Percentiles rank a stretch among this genome's conserved stretches.
Evolutionary conservation across 208 protist genomes (phyloP).

Genomic region (Wallacemonas sp.): DNA sequence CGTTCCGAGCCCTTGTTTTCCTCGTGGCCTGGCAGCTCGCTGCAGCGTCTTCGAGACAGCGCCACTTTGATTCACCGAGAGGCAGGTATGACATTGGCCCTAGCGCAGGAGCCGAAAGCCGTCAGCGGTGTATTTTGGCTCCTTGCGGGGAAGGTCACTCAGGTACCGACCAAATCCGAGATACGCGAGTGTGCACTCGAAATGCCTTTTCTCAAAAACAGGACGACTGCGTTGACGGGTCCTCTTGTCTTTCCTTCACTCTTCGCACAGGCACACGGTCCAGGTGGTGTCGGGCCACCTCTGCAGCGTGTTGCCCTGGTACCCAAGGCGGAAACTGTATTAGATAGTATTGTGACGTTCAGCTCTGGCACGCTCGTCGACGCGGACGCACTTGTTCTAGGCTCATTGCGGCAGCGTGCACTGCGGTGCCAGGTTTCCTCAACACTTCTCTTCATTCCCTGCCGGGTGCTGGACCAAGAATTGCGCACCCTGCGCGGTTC

Average conservation of each 20-base stretch:
- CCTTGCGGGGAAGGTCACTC: slow-evolving; percentile 49
- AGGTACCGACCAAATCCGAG: slow-evolving; percentile 62
- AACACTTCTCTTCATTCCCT: slow-evolving; percentile 45
- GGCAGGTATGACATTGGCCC: slow-evolving; percentile 39
- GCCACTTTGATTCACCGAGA: slow-evolving; percentile 28
- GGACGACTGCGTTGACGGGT: slow-evolving; percentile 27
- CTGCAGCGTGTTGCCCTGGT: slow-evolving; percentile 16
- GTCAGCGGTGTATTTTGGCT: slow-evolving; percentile 57
- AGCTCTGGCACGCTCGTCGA: slow-evolving; percentile 51
- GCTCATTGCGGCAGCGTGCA: slow-evolving; percentile 33
- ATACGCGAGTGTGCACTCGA: slow-evolving; percentile 24
- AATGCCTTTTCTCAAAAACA: slow-evolving; percentile 20
- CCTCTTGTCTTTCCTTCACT: slow-evolving; percentile 29
- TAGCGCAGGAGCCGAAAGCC: slow-evolving; percentile 38
- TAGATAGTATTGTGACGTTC: slow-evolving; percentile 43
- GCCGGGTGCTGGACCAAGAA: slow-evolving; percentile 20
- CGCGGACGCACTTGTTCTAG: slow-evolving; percentile 59
- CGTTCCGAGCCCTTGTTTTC: slow-evolving; percentile 29
- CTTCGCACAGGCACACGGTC: slow-evolving; percentile 14
- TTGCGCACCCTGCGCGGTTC: slow-evolving; percentile 26
- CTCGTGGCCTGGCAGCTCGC: slow-evolving; percentile 34
- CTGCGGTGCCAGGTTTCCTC: slow-evolving; percentile 53
- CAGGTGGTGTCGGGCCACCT: slow-evolving; percentile 7
- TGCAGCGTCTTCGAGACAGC: slow-evolving; percentile 31
- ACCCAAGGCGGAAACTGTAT: slow-evolving; percentile 25